Evolutionary conservation across 2,329 filamentous ascomycete species (phyloP), one percentile per base, ranked within the genome.

Genomic region (Beauveria pseudobassiana): DNA sequence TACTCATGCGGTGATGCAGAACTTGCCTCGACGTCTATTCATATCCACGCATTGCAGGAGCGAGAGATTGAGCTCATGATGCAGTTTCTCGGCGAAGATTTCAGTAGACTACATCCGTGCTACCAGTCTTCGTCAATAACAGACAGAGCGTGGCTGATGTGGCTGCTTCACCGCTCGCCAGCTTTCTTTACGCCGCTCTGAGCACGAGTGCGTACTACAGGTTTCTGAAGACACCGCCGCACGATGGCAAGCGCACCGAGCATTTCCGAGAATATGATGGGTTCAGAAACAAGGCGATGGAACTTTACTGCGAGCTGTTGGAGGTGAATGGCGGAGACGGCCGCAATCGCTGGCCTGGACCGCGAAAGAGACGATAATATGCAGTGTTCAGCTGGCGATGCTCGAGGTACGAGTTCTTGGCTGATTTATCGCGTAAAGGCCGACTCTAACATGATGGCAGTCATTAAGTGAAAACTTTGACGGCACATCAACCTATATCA

Each of bases 141-240:
- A 7, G 26, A 61, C 16, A 56, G 40, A 16, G 20, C 26, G 1
- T 61, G 51, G 59, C 43, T 61, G 22, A 12, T 61, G 20, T 38
- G 43, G 30, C 30, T 57, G 16, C n/a, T 61, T 2, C 40, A 38
- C 26, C 59, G 59, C 42, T 61, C 59, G 5, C 51, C 59, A 2
- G 50, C 51, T 8, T 61, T 61, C 16, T 61, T 9, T 38, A 61
- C 20, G 22, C 59, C 9, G 43, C 51, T 6, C 24, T 61, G 4
- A 56, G 59, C 28, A 61, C 38, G 8, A 61, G 50, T 16, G 59
- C 59, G 8, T 61, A 61, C 43, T 42, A 24, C 4, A 5, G 10
- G 34, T 42, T 42, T 18, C 34, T 54, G 1, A 6, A 26, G 0
- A 43, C 50, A 26, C 30, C 50, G n/a, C 20, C 30, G 30, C 20